These are phyloP conservation scores for Leishmania arabica DNA, from an alignment of 208 protist species.

Conservation along the genomic window DNA sequence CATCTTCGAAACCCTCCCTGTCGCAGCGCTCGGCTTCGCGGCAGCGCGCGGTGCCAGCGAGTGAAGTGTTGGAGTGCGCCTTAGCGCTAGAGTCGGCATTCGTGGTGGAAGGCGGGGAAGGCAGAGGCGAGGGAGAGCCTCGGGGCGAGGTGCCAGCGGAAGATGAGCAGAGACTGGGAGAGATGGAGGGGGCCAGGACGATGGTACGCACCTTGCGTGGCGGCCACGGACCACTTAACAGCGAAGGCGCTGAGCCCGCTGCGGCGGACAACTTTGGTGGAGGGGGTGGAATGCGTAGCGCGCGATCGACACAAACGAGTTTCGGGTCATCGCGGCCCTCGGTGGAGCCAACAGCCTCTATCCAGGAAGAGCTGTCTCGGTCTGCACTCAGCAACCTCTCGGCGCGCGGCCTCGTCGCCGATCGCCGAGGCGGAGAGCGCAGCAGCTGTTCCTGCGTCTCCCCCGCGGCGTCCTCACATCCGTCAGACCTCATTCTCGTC, in stretches of 20 bases:
- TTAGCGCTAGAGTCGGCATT: neutral
- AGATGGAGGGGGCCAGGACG: constrained; percentile 33
- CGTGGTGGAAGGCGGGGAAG: neutral
- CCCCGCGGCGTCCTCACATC: neutral
- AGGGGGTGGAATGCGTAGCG: constrained; percentile 16
- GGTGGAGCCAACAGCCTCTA: neutral
- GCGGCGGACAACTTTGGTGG: neutral
- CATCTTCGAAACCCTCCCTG: neutral
- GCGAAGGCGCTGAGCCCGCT: neutral
- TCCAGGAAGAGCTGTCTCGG: neutral
- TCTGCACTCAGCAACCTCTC: constrained; percentile 16
- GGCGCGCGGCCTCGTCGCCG: constrained; percentile 22
- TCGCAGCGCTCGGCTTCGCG: neutral
- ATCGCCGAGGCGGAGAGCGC: constrained; percentile 21
- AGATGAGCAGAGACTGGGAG: constrained; percentile 24
- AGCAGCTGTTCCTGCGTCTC: neutral
- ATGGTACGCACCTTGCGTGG: constrained; percentile 29
- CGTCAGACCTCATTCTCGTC: neutral
- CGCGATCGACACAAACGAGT: constrained; percentile 26
- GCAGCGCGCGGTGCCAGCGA: neutral
- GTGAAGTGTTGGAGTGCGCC: neutral
- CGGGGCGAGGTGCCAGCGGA: constrained; percentile 5
- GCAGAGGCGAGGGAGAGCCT: neutral
- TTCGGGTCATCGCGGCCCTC: neutral
- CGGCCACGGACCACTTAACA: constrained; percentile 16